Evolutionary conservation across 2,329 filamentous ascomycete species (phyloP), one percentile per base, ranked within the genome.

Genomic region (Fusarium kyushuense): DNA sequence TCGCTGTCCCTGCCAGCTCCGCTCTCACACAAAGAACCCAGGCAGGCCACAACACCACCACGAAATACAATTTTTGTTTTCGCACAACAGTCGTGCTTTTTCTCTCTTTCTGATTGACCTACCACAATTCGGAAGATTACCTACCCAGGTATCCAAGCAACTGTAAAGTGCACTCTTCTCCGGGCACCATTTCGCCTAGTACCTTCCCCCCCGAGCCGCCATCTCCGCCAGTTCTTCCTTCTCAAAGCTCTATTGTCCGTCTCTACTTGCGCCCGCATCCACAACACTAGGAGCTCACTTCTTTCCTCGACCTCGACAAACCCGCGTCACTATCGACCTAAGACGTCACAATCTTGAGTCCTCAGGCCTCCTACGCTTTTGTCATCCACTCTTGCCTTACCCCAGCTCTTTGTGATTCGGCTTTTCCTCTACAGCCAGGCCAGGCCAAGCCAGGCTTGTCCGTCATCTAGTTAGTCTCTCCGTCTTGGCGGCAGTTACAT

Each of bases 401-500:
- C 33, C 23, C 23, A 27, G 32, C 17, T 53, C 49, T 29, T 43
- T 57, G 65, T 63, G 65, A 69, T 66, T 67, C 47, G 56, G 65
- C 53, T 29, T 46, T 63, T 46, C 30, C 46, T 63, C 32, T 40
- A 35, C 35, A 36, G 47, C 63, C 51, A 47, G 38, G 43, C 63
- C 51, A 52, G 49, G 67, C 59, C 63, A 62, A 68, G 63, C 58
- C 67, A 65, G 52, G 63, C 67, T 68, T 70, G 35, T 38, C 51
- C 40, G 49, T 56, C 58, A 57, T 46, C 32, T 41, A 36, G 40
- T 54, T 58, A 63, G 65, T 52, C 67, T 69, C 48, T 68, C 47
- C 54, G 58, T 54, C 67, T 70, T 70, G 67, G 63, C 63, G 53
- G 49, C 63, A 58, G 54, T 68, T 58, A 46, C 41, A 60, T 40